phyloP scores from a whole-genome alignment of 2,329 filamentous ascomycete genomes.

The Albophoma yamanashiensis region DNA sequence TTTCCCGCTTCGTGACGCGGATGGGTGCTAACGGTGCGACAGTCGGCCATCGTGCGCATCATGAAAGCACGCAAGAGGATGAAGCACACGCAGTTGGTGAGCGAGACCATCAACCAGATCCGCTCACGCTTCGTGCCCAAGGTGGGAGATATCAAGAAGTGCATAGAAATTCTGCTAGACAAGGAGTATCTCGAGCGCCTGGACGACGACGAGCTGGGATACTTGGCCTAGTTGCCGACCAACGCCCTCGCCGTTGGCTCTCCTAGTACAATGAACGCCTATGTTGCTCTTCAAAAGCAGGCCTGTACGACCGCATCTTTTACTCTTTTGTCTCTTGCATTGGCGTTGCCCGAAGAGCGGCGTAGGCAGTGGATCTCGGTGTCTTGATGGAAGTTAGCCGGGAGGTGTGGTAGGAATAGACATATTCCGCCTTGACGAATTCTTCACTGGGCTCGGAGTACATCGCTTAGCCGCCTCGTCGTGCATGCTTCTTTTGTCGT shows the following conservation, averaged over 20 bases:
- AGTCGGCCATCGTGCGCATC: slow-evolving; percentile 98
- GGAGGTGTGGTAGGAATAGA: not conserved
- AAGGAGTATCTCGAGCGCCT: slow-evolving; percentile 97
- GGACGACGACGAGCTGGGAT: slow-evolving; percentile 88
- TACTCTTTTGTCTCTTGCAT: not conserved
- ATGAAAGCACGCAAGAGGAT: slow-evolving; percentile 99
- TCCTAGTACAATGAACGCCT: not conserved
- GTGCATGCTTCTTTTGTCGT: not conserved
- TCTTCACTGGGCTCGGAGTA: not conserved
- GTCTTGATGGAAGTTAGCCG: not conserved
- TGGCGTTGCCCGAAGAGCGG: slow-evolving; percentile 1
- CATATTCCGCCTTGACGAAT: not conserved
- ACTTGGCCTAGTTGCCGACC: slow-evolving; percentile 60
- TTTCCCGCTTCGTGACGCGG: not conserved
- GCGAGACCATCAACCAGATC: slow-evolving; percentile 94
- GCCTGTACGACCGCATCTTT: not conserved
- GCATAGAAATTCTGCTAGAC: slow-evolving; percentile 95
- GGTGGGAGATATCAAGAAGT: slow-evolving; percentile 96
- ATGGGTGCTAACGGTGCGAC: slow-evolving; percentile 11
- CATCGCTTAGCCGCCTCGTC: not conserved
- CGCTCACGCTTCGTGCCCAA: slow-evolving; percentile 87
- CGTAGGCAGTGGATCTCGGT: not conserved
- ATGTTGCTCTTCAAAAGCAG: not conserved
- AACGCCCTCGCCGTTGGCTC: not conserved
- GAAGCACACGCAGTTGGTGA: slow-evolving; percentile 91